phyloP scores from a whole-genome alignment of 1,284 basidiomycete genomes.

The Cryptococcus sp. region DNA sequence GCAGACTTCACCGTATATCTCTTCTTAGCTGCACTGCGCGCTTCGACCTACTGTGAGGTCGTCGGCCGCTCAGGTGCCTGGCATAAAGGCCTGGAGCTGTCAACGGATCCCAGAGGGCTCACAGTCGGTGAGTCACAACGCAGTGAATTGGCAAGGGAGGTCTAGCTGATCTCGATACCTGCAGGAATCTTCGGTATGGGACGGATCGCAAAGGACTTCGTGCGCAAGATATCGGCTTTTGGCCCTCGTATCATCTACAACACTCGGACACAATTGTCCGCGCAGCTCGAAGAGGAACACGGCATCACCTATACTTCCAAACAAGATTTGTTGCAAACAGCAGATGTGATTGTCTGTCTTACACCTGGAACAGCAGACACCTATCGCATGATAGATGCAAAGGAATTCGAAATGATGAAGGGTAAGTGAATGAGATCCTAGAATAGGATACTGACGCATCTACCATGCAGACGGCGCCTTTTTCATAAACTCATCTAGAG shows the following conservation, averaged over 20 bases:
- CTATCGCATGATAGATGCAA: constrained; percentile 33
- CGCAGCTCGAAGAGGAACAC: constrained; percentile 17
- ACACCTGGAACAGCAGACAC: constrained; percentile 38
- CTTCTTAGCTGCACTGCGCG: constrained; percentile 19
- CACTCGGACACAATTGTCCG: constrained; percentile 21
- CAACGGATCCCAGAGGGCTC: constrained; percentile 18
- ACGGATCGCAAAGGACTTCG: constrained; percentile 27
- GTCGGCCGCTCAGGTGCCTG: constrained; percentile 16
- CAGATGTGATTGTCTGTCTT: constrained; percentile 40
- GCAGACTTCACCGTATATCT: constrained; percentile 16
- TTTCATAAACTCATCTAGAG: constrained; percentile 46
- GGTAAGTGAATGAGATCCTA: constrained; percentile 9
- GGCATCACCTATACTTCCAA: constrained; percentile 29
- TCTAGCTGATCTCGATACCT: not conserved
- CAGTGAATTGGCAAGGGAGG: not conserved
- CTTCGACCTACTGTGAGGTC: constrained; percentile 18
- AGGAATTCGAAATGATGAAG: constrained; percentile 43
- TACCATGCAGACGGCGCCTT: constrained; percentile 34
- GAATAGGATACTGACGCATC: constrained; percentile 3
- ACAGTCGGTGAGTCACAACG: constrained; percentile 19
- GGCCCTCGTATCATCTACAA: constrained; percentile 31
- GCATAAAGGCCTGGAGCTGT: constrained; percentile 18
- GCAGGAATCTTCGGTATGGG: constrained; percentile 30
- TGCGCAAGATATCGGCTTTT: constrained; percentile 21
- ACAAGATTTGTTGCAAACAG: constrained; percentile 33